A percentile compares a stretch with the other conserved stretches of the same genome.
phyloP scores from a whole-genome alignment of 1,284 basidiomycete genomes.

The Phenoliferia sp. region DNA sequence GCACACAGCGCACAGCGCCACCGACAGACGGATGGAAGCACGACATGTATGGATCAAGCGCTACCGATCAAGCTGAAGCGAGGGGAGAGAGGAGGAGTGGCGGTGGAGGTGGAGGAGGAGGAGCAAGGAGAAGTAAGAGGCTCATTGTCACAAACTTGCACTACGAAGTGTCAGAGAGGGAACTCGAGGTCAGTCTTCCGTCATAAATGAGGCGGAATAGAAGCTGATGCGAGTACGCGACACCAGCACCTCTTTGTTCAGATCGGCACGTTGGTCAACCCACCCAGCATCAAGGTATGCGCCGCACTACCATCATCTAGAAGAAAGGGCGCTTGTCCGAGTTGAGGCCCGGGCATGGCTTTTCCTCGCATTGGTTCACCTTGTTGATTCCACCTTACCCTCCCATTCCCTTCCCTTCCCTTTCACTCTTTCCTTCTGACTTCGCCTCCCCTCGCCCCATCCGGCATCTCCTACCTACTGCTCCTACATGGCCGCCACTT shows the following conservation, averaged over 20 bases:
- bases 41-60: conserved; percentile 18
- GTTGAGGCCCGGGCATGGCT: too few species aligned
- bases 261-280: conserved; percentile 83
- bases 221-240: background rate
- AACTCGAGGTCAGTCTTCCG: conserved; percentile 65
- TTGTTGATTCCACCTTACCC: background rate
- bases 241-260: conserved; percentile 79
- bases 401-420: conserved; percentile 4
- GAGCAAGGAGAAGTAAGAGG: conserved; percentile 49
- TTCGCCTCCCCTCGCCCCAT: conserved; percentile 47
- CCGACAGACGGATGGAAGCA: conserved; percentile 19
- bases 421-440: conserved; percentile 44
- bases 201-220: background rate
- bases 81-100: background rate
- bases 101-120: background rate
- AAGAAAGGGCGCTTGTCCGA: too few species aligned
- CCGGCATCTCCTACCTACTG: conserved; percentile 3
- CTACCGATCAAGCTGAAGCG: background rate
- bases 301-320: too few species aligned
- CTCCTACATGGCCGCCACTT: conserved; percentile 39
- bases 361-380: too few species aligned
- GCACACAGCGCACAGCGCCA: background rate
- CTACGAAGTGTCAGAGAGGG: conserved; percentile 84
- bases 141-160: conserved; percentile 85
- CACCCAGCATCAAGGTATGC: conserved; percentile 88